Evolutionary conservation across 2,329 filamentous ascomycete genomes (phyloP).

Genomic region (Alternaria triticina): DNA sequence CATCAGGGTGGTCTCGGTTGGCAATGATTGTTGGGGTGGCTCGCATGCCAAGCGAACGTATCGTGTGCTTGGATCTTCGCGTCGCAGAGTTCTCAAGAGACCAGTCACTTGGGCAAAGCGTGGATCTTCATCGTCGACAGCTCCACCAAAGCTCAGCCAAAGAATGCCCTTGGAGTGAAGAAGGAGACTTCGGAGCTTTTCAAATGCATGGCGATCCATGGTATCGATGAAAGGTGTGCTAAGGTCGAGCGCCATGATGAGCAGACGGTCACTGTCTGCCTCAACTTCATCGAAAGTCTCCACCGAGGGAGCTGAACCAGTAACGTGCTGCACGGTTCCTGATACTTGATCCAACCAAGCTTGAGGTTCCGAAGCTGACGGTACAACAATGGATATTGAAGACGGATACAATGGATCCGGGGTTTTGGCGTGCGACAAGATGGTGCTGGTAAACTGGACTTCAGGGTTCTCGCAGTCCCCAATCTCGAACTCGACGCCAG

Average conservation of each 20-base stretch:
- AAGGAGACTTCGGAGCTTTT: not conserved
- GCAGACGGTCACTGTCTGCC: not conserved
- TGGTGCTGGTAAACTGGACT: not conserved
- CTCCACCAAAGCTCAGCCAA: slow-evolving; percentile 3
- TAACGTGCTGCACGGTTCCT: not conserved
- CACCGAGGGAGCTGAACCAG: not conserved
- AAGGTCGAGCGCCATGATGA: not conserved
- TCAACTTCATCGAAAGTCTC: not conserved
- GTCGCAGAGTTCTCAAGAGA: not conserved
- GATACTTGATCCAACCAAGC: not conserved
- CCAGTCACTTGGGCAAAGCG: not conserved
- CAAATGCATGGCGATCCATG: not conserved
- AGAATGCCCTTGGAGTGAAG: not conserved
- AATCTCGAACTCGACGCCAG: slow-evolving; percentile 1
- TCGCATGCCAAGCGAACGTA: not conserved
- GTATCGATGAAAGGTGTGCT: not conserved
- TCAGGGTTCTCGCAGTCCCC: not conserved
- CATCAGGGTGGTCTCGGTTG: not conserved
- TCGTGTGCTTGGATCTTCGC: not conserved
- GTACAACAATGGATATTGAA: not conserved
- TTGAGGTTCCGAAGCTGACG: not conserved
- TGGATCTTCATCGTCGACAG: not conserved
- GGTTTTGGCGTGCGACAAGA: not conserved
- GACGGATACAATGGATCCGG: not conserved
- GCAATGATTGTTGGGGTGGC: not conserved